Evolutionary conservation across 495 filamentous ascomycete genomes (phyloP).

Genomic region (Daldinia caldariorum): DNA sequence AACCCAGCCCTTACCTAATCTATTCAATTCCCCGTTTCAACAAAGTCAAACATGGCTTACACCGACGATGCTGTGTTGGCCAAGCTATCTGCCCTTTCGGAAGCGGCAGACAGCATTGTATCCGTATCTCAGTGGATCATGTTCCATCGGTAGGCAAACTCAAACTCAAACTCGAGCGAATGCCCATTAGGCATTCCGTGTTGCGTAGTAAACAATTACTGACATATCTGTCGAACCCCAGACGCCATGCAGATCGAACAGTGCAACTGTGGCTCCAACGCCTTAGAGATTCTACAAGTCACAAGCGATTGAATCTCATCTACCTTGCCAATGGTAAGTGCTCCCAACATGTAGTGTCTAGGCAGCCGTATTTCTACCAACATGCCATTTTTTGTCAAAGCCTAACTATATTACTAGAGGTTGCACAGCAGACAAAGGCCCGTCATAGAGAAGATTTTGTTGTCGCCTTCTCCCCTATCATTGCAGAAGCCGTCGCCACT

Average conservation of each 20-base stretch:
- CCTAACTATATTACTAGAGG: conserved; percentile 67
- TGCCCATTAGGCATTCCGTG: conserved; percentile 10
- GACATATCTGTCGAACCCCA: conserved; percentile 49
- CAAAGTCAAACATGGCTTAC: conserved; percentile 75
- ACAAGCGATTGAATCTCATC: conserved; percentile 88
- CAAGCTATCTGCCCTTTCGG: conserved; percentile 93
- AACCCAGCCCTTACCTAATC: neutral
- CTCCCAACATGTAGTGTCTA: conserved; percentile 24
- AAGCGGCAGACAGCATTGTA: conserved; percentile 95
- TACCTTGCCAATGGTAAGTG: conserved; percentile 92
- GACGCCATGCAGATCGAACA: conserved; percentile 88
- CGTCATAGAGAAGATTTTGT: conserved; percentile 92
- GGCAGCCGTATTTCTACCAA: conserved; percentile 15
- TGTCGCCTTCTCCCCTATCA: conserved; percentile 86
- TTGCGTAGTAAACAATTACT: conserved; percentile 22
- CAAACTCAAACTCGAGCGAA: conserved; percentile 28
- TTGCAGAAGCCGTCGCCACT: conserved; percentile 82
- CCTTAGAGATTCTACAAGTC: conserved; percentile 81
- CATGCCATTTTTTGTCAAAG: conserved; percentile 8
- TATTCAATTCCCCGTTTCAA: neutral
- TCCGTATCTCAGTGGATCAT: conserved; percentile 98
- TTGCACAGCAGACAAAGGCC: conserved; percentile 92
- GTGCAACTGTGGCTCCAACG: conserved; percentile 89
- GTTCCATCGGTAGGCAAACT: conserved; percentile 84
- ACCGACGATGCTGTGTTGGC: conserved; percentile 91